Percentiles rank a stretch among this genome's conserved stretches.
Evolutionary conservation across 441 rosid species (phyloP).

Genomic region (Erodium trifolium): DNA sequence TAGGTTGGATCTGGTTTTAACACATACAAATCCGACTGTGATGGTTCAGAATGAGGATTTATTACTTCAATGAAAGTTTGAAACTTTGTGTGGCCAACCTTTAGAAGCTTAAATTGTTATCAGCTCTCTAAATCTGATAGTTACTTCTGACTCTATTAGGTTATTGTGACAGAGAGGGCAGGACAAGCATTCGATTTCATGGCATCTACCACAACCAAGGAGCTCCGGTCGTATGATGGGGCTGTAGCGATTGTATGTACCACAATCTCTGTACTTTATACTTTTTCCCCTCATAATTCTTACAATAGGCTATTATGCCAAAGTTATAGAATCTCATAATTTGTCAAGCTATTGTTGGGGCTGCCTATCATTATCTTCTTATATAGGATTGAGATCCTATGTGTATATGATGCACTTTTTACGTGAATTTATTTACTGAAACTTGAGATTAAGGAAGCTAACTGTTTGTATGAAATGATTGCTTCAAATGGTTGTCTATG

Average conservation of each 20-base stretch:
- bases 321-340: slow-evolving; percentile 7
- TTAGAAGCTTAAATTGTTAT: background rate
- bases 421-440: no score
- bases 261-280: background rate
- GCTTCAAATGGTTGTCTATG: no score
- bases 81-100: no score
- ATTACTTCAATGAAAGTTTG: no score
- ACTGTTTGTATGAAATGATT: no score
- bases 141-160: slow-evolving; percentile 37
- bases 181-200: slow-evolving; percentile 81
- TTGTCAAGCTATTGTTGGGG: slow-evolving; percentile 6
- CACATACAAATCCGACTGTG: no score
- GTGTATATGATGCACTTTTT: no score
- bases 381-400: no score
- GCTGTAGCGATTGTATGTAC: slow-evolving; percentile 73
- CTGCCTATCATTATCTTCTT: background rate
- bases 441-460: no score
- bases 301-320: slow-evolving; percentile 10
- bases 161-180: slow-evolving; percentile 70
- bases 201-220: slow-evolving; percentile 46
- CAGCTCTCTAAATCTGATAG: background rate
- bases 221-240: slow-evolving; percentile 70
- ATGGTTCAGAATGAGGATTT: no score
- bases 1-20: no score
- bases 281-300: slow-evolving; percentile 9